These are phyloP conservation scores for Discostella pseudostelligera DNA, from an alignment of 108 stramenopile genomes.

Conservation along the genomic window DNA sequence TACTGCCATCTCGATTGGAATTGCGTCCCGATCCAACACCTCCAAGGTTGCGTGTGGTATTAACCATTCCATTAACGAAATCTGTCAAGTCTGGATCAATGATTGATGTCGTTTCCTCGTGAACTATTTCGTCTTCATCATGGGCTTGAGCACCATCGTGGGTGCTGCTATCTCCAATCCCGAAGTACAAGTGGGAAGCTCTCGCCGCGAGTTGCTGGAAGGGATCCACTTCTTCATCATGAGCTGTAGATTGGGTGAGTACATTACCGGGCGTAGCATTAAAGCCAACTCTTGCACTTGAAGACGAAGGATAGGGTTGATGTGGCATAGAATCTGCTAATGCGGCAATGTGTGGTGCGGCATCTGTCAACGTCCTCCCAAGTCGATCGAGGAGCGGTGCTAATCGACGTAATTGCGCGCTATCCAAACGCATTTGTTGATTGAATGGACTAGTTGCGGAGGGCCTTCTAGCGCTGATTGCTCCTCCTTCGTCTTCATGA, in stretches of 20 bases:
- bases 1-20: conserved; percentile 12
- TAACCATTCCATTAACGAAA: conserved; percentile 75
- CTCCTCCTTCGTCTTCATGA: neutral
- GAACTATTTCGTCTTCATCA: neutral
- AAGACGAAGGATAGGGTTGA: neutral
- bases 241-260: neutral
- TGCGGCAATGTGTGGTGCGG: conserved; percentile 80
- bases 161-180: conserved; percentile 28
- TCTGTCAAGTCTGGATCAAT: conserved; percentile 79
- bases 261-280: neutral
- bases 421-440: conserved; percentile 5
- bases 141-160: neutral
- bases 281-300: neutral
- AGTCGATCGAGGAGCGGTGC: conserved; percentile 87
- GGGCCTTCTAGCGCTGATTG: no score
- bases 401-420: conserved; percentile 44
- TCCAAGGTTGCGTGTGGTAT: conserved; percentile 67
- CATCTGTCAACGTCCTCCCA: conserved; percentile 79
- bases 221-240: conserved; percentile 14
- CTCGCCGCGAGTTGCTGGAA: conserved; percentile 26
- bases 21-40: conserved; percentile 29
- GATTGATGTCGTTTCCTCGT: conserved; percentile 15
- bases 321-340: conserved; percentile 54
- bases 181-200: conserved; percentile 53
- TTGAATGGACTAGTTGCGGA: neutral